Percentiles rank a stretch among this genome's conserved stretches.
Conservation (phyloP, 345 rosid genomes). For the Garcia nutans region DNA sequence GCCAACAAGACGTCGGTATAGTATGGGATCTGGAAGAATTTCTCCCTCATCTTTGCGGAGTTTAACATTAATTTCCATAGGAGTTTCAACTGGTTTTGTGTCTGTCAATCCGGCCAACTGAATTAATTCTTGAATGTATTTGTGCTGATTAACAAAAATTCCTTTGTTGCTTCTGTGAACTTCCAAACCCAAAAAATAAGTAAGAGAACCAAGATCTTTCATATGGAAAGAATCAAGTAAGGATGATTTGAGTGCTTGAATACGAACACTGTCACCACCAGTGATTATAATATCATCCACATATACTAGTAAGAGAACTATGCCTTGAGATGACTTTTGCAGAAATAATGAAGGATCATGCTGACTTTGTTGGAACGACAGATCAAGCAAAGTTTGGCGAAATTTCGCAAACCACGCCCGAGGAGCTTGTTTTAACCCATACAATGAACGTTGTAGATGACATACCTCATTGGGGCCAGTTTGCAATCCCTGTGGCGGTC, state of each 20-base stretch:
- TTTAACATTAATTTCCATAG: background rate
- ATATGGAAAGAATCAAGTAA: conserved; percentile 1
- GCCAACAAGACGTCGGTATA: background rate
- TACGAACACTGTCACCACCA: background rate
- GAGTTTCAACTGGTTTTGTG: background rate
- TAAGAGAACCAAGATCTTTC: background rate
- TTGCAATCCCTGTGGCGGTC: background rate
- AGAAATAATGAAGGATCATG: conserved; percentile 1
- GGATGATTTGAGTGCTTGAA: background rate
- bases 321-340: background rate
- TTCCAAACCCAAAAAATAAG: background rate
- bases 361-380: background rate
- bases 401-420: background rate
- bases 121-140: background rate
- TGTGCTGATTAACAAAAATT: background rate
- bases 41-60: background rate
- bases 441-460: background rate
- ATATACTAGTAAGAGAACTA: background rate
- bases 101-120: background rate
- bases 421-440: background rate
- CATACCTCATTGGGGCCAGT: background rate
- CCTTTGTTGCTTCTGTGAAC: background rate
- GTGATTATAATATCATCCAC: conserved; percentile 2
- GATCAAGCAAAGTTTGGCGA: background rate
- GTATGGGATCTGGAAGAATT: background rate